A percentile compares a stretch with the other conserved stretches of the same genome.
phyloP scores from a whole-genome alignment of 257 asterid genomes.

The Fraxinus pennsylvanica region DNA sequence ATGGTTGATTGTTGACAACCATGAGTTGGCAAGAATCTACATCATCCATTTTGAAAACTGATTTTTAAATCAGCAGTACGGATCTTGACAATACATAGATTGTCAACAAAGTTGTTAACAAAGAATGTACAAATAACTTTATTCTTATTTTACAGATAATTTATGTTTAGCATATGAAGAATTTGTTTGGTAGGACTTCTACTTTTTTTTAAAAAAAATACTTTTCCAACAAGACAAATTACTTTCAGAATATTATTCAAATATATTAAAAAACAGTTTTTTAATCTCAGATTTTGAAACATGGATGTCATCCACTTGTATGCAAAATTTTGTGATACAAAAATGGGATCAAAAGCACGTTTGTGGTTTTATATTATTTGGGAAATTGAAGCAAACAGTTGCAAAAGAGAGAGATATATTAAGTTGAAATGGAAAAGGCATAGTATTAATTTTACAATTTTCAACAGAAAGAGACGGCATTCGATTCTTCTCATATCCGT shows the following conservation, averaged over 20 bases:
- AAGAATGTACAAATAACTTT: no score
- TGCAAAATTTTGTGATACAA: not conserved
- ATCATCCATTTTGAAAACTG: no score
- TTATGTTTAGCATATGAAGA: not conserved
- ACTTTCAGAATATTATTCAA: no score
- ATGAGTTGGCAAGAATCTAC: no score
- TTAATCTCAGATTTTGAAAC: not conserved
- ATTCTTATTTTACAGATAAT: not conserved
- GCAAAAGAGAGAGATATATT: constrained; percentile 29
- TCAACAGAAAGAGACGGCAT: constrained; percentile 44
- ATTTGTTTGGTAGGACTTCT: no score
- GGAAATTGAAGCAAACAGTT: constrained; percentile 66
- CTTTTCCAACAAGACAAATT: no score
- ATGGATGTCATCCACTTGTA: not conserved
- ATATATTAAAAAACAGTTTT: no score
- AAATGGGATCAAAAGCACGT: not conserved
- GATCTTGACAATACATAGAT: no score
- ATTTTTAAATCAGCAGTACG: no score
- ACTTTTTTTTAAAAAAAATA: no score
- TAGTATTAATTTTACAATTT: not conserved
- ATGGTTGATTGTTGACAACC: no score
- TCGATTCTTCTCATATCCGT: not conserved
- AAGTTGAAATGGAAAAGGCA: not conserved
- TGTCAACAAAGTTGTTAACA: no score
- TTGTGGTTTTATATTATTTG: constrained; percentile 20